These are phyloP conservation scores for Neolentinus lepideus DNA, from an alignment of 1,284 basidiomycete species.

Conservation along the genomic window DNA sequence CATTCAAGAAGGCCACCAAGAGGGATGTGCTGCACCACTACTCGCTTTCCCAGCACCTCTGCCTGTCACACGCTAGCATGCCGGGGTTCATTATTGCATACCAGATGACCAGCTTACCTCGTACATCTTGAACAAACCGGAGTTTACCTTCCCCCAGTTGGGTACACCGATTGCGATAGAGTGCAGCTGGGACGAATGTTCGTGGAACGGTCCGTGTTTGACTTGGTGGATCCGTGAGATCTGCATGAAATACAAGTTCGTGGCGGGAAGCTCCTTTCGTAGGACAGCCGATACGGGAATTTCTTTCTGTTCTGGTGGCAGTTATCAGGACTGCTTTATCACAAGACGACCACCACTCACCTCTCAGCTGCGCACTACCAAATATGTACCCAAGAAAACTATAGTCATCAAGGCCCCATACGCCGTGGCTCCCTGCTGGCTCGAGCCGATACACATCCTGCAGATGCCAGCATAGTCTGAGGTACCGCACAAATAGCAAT, in stretches of 20 bases:
- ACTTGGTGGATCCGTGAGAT: slow-evolving; percentile 78
- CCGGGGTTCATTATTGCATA: not conserved
- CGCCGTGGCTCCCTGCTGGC: slow-evolving; percentile 95
- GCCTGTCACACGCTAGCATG: slow-evolving; percentile 35
- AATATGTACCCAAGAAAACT: slow-evolving; percentile 89
- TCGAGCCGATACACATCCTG: slow-evolving; percentile 91
- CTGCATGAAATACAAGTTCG: slow-evolving; percentile 77
- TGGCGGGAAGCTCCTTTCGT: slow-evolving; percentile 41
- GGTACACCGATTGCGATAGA: slow-evolving; percentile 82
- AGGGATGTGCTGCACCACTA: slow-evolving; percentile 93
- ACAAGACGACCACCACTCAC: slow-evolving; percentile 25
- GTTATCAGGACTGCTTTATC: not conserved
- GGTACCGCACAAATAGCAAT: slow-evolving; percentile 68
- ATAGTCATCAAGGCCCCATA: slow-evolving; percentile 97
- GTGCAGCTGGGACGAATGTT: slow-evolving; percentile 89
- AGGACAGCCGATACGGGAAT: slow-evolving; percentile 56
- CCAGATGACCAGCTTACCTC: slow-evolving; percentile 39
- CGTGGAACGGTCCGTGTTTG: slow-evolving; percentile 83
- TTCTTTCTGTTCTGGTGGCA: slow-evolving; percentile 42
- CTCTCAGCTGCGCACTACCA: slow-evolving; percentile 86
- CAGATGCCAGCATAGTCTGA: slow-evolving; percentile 77
- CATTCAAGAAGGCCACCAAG: slow-evolving; percentile 78
- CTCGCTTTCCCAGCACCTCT: slow-evolving; percentile 93
- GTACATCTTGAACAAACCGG: slow-evolving; percentile 94
- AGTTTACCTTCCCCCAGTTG: slow-evolving; percentile 86